A percentile compares a stretch with the other conserved stretches of the same genome.
These are phyloP conservation scores for Teunomyces atbi DNA, from an alignment of 805 yeast genomes.

Conservation along the genomic window DNA sequence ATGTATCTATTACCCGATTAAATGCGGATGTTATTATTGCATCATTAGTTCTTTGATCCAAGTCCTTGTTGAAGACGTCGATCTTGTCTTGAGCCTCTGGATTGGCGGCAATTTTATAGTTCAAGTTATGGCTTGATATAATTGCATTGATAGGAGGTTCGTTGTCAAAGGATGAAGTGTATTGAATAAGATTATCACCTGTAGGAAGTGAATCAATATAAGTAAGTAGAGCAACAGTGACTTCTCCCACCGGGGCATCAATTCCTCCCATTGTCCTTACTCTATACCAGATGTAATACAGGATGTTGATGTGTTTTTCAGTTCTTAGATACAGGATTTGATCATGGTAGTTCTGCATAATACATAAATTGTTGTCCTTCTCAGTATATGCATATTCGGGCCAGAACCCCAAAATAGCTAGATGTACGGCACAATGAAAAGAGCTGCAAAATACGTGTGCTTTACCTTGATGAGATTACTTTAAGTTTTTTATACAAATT, in stretches of 20 bases:
- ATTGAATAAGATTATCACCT: background rate
- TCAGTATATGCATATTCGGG: too few relatives aligned
- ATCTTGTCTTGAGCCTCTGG: constrained; percentile 11
- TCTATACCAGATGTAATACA: too few relatives aligned
- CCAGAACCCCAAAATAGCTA: background rate
- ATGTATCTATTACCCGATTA: constrained; percentile 15
- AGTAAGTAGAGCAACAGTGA: background rate
- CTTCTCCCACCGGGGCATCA: background rate
- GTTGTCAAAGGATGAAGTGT: background rate
- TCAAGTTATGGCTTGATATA: background rate
- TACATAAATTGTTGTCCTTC: too few relatives aligned
- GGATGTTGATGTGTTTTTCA: background rate
- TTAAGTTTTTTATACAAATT: too few relatives aligned
- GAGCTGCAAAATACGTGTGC: background rate
- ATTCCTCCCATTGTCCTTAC: constrained; percentile 1
- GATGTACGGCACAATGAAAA: background rate
- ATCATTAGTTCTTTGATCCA: constrained; percentile 20
- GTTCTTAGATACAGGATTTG: background rate
- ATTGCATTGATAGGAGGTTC: background rate
- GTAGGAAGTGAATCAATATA: background rate
- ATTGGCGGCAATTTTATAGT: constrained; percentile 5
- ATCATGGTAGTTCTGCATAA: background rate
- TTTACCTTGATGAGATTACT: too few relatives aligned
- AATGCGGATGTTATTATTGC: constrained; percentile 21
- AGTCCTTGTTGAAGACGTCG: constrained; percentile 19